A percentile compares a stretch with the other conserved stretches of the same genome.
Evolutionary conservation across 352 stramenopile species (phyloP).

Genomic region (Peronospora belbahrii): DNA sequence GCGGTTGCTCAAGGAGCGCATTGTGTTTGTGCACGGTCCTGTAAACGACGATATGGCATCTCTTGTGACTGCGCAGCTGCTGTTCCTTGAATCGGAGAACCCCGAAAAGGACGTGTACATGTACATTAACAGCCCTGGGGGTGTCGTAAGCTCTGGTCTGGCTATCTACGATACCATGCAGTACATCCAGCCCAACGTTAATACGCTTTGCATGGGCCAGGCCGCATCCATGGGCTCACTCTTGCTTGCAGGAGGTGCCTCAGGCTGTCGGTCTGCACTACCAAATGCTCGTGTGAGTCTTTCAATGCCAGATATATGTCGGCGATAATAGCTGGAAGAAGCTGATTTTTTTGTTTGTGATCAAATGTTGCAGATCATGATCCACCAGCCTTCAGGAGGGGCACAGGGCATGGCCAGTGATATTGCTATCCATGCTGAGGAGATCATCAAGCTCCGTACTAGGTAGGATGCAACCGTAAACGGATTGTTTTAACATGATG

Average conservation of each 20-base stretch:
- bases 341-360: constrained; percentile 1
- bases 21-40: constrained; percentile 94
- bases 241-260: constrained; percentile 88
- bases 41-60: constrained; percentile 86
- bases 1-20: constrained; percentile 94
- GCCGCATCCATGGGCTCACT: constrained; percentile 95
- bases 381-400: constrained; percentile 95
- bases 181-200: constrained; percentile 95
- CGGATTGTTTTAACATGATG: background rate
- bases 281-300: constrained; percentile 87
- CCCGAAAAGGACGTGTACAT: constrained; percentile 97
- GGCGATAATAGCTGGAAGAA: background rate
- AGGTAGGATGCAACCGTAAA: constrained; percentile 36
- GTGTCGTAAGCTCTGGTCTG: constrained; percentile 94
- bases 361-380: constrained; percentile 85
- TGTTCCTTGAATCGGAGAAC: constrained; percentile 96
- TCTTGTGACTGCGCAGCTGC: constrained; percentile 75
- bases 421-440: constrained; percentile 97
- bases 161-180: constrained; percentile 99
- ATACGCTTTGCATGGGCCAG: constrained; percentile 96
- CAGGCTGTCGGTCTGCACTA: constrained; percentile 87
- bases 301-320: background rate
- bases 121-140: constrained; percentile 98
- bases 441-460: constrained; percentile 92
- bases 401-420: constrained; percentile 96